phyloP scores from a whole-genome alignment of 768 basidiomycete species.

The Leccinum boreale region DNA sequence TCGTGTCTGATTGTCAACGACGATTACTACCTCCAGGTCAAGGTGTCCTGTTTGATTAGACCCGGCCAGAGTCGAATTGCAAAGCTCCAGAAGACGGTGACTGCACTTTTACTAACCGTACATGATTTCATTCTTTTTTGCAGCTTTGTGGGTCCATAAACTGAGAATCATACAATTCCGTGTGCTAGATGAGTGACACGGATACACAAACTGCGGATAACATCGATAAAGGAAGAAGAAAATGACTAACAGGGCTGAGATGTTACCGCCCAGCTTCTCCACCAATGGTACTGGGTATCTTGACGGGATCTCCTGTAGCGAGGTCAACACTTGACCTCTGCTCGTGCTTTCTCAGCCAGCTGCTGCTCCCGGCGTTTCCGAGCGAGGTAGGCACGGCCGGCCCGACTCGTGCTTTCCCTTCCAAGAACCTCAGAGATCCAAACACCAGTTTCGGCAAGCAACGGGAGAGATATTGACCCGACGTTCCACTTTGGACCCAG shows the following conservation, averaged over 20 bases:
- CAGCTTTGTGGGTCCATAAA: background rate
- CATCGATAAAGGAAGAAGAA: background rate
- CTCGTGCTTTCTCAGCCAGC: conserved; percentile 14
- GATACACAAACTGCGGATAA: background rate
- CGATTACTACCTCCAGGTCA: background rate
- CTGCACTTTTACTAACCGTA: background rate
- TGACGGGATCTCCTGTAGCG: too few species aligned
- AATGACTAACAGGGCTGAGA: background rate
- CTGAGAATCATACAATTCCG: background rate
- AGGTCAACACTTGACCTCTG: conserved; percentile 7
- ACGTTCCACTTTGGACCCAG: conserved; percentile 25
- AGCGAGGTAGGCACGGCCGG: conserved; percentile 67
- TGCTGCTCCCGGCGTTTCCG: conserved; percentile 38
- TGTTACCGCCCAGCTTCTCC: too few species aligned
- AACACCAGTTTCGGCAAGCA: conserved; percentile 70
- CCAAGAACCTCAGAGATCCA: conserved; percentile 77
- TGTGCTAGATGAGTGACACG: background rate
- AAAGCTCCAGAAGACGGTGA: background rate
- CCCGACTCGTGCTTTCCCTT: conserved; percentile 69
- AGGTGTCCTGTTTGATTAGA: background rate
- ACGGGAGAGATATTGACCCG: conserved; percentile 55
- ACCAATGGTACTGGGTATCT: too few species aligned
- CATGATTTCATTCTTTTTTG: background rate
- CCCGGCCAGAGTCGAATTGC: background rate
- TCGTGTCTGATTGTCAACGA: too few species aligned